These are phyloP conservation scores for Pseudogymnoascus sp. DNA, from an alignment of 2,329 filamentous ascomycete species.

Conservation along the genomic window DNA sequence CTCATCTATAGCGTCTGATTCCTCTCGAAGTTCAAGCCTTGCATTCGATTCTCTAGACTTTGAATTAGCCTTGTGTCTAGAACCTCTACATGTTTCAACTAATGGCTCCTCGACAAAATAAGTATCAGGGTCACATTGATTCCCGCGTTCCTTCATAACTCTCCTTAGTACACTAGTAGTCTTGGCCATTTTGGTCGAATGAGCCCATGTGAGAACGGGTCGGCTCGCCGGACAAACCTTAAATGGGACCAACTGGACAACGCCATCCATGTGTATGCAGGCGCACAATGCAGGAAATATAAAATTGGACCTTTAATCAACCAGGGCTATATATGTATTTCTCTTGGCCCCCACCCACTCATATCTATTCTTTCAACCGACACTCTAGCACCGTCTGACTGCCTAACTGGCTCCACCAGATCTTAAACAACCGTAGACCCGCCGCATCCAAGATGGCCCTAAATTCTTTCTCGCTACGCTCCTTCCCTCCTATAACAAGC, in stretches of 20 bases:
- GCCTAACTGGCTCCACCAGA: conserved; percentile 9
- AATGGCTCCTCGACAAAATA: not conserved
- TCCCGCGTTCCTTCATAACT: not conserved
- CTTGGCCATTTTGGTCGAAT: not conserved
- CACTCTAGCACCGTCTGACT: conserved; percentile 14
- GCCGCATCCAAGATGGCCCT: conserved; percentile 10
- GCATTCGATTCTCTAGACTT: not conserved
- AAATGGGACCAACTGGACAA: not conserved
- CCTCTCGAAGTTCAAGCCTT: not conserved
- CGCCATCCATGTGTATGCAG: not conserved
- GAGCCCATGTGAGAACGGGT: not conserved
- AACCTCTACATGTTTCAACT: not conserved
- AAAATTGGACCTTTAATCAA: not conserved
- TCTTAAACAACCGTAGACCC: conserved; percentile 14
- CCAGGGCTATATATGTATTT: not conserved
- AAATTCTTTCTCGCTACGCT: conserved; percentile 13
- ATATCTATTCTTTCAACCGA: conserved; percentile 3
- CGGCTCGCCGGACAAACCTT: not conserved
- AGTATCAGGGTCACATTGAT: not conserved
- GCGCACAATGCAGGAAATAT: not conserved
- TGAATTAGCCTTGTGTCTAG: not conserved
- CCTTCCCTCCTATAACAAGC: conserved; percentile 16
- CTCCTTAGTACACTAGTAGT: not conserved
- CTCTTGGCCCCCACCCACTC: not conserved
- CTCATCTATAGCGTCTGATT: not conserved